These are phyloP conservation scores for Lecanicillium sp. DNA, from an alignment of 2,329 filamentous ascomycete genomes.

Conservation along the genomic window DNA sequence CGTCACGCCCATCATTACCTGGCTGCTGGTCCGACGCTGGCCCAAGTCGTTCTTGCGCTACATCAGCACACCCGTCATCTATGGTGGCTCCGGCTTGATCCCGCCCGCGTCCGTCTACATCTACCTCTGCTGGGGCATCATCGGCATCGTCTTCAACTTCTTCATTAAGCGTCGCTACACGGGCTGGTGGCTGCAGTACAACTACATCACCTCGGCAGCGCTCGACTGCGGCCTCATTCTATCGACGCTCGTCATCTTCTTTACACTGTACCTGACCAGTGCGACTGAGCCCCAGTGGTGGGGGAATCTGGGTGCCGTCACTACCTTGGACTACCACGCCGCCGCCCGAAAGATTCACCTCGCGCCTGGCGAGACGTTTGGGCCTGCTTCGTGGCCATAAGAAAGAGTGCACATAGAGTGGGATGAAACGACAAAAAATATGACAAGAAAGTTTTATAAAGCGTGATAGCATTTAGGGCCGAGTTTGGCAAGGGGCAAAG, in stretches of 20 bases:
- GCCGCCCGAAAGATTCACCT: conserved; percentile 35
- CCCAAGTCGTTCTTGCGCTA: conserved; percentile 57
- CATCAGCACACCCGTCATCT: conserved; percentile 61
- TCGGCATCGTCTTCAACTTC: conserved; percentile 63
- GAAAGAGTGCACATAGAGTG: not conserved
- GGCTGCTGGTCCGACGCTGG: conserved; percentile 51
- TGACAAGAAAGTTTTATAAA: not conserved
- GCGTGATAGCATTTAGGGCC: not conserved
- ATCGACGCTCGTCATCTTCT: conserved; percentile 62
- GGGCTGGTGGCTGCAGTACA: conserved; percentile 73
- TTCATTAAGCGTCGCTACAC: conserved; percentile 56
- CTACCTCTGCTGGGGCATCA: conserved; percentile 63
- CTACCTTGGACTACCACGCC: conserved; percentile 38
- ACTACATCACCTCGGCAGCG: conserved; percentile 66
- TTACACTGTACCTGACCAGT: conserved; percentile 55
- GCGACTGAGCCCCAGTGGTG: conserved; percentile 53
- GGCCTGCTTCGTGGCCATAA: conserved; percentile 40
- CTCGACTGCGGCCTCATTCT: conserved; percentile 62
- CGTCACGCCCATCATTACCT: conserved; percentile 55
- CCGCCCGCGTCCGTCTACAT: conserved; percentile 65
- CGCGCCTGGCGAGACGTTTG: conserved; percentile 39
- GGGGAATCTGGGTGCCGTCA: conserved; percentile 42
- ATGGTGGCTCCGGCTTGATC: conserved; percentile 54
- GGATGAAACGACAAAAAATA: not conserved
- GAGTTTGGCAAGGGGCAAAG: too few relatives aligned